Percentiles rank a stretch among this genome's conserved stretches.
Conservation (phyloP, 2,329 filamentous ascomycete genomes). For the Camptophora hylomeconis region DNA sequence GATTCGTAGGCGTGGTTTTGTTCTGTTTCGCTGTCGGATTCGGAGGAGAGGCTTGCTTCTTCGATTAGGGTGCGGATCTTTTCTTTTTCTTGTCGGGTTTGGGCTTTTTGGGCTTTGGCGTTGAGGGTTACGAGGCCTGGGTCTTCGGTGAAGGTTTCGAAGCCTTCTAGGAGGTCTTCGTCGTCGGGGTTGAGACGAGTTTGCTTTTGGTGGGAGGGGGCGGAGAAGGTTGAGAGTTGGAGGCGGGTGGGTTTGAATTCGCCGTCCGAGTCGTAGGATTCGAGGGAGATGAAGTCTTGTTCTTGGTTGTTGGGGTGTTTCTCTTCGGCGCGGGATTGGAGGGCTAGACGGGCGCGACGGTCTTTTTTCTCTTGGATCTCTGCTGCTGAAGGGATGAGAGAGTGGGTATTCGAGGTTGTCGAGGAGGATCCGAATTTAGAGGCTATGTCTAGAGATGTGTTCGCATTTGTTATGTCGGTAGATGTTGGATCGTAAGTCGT, state of each 20-base stretch:
- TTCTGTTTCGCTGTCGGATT: constrained; percentile 46
- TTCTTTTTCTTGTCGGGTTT: constrained; percentile 43
- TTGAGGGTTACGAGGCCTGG: constrained; percentile 61
- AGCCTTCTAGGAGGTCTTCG: constrained; percentile 85
- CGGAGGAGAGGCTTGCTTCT: constrained; percentile 38
- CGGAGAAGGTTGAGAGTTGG: constrained; percentile 24
- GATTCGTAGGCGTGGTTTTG: constrained; percentile 71
- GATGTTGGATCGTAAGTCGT: constrained; percentile 22
- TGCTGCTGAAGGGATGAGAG: constrained; percentile 60
- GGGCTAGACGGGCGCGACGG: constrained; percentile 66
- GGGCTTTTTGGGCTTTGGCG: constrained; percentile 52
- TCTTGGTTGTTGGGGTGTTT: neutral
- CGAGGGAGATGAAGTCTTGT: constrained; percentile 30
- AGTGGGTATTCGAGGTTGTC: constrained; percentile 18
- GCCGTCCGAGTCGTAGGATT: constrained; percentile 20
- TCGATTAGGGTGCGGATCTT: constrained; percentile 77
- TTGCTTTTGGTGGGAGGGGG: constrained; percentile 44
- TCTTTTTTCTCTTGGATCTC: constrained; percentile 89
- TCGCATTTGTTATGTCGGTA: constrained; percentile 12
- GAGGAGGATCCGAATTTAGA: constrained; percentile 32
- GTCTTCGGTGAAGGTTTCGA: constrained; percentile 82
- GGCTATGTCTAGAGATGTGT: constrained; percentile 36
- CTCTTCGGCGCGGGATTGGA: constrained; percentile 36
- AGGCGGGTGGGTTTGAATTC: constrained; percentile 17
- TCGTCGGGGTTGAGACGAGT: constrained; percentile 71